phyloP scores from a whole-genome alignment of 208 protist genomes.

The Acanthamoeba castellanii region DNA sequence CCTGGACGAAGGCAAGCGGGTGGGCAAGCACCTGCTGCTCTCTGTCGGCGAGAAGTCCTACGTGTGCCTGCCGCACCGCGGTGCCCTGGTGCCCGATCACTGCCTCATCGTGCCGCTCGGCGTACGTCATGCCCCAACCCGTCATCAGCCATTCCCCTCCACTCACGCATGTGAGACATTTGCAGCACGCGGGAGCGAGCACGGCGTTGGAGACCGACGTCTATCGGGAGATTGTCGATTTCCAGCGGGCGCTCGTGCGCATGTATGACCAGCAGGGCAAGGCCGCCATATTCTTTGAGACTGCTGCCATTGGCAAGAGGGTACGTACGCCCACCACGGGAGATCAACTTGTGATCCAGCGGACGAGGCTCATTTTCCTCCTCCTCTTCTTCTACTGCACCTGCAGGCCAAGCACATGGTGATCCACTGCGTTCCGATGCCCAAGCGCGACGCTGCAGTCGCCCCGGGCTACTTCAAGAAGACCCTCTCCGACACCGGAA shows the following conservation, averaged over 20 bases:
- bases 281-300: conserved; percentile 78
- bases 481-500: conserved; percentile 65
- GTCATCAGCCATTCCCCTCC: neutral
- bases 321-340: neutral
- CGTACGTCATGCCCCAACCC: neutral
- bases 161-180: conserved; percentile 51
- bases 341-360: no score
- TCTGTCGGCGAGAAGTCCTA: conserved; percentile 61
- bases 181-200: conserved; percentile 26
- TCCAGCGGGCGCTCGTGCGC: conserved; percentile 56
- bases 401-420: conserved; percentile 66
- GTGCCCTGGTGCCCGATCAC: conserved; percentile 18
- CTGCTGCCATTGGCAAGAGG: conserved; percentile 72
- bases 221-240: conserved; percentile 16
- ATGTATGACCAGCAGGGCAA: conserved; percentile 74
- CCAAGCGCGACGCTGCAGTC: conserved; percentile 47
- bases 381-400: neutral
- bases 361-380: neutral
- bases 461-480: conserved; percentile 83
- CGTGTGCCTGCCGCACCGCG: neutral
- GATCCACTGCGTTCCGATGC: conserved; percentile 74
- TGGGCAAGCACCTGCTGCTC: conserved; percentile 72
- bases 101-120: conserved; percentile 62
- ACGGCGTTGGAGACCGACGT: conserved; percentile 74
- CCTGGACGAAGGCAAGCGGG: conserved; percentile 39